phyloP scores from a whole-genome alignment of 129 eudicot genomes.

The Flaveria bidentis region DNA sequence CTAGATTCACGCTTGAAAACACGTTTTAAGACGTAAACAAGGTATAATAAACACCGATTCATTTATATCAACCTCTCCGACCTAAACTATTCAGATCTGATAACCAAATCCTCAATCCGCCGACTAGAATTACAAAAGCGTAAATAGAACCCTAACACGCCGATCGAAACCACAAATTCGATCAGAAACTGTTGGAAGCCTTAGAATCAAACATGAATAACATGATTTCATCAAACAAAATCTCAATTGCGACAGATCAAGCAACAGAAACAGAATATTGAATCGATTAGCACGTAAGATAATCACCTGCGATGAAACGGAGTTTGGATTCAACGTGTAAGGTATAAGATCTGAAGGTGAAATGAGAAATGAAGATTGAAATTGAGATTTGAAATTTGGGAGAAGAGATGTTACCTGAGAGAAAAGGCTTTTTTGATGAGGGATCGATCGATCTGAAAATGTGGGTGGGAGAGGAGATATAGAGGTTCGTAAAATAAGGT shows the following conservation, averaged over 20 bases:
- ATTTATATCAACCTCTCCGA: background rate
- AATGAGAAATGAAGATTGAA: slow-evolving; percentile 11
- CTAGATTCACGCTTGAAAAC: background rate
- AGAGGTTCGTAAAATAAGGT: slow-evolving; percentile 35
- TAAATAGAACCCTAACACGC: slow-evolving; percentile 24
- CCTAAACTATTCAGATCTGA: slow-evolving; percentile 25
- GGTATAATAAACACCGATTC: background rate
- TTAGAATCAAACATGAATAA: background rate
- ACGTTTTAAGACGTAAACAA: background rate
- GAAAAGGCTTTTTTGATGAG: slow-evolving; percentile 10
- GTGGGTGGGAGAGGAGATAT: slow-evolving; percentile 30
- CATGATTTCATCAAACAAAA: background rate
- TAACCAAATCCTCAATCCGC: background rate
- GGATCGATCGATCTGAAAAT: slow-evolving; percentile 29
- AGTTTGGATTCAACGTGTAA: slow-evolving; percentile 18
- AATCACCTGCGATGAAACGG: slow-evolving; percentile 17
- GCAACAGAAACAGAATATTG: slow-evolving; percentile 1
- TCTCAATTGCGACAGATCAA: slow-evolving; percentile 9
- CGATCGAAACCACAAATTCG: background rate
- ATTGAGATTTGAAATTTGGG: slow-evolving; percentile 16
- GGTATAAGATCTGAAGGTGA: slow-evolving; percentile 19
- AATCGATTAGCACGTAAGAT: slow-evolving; percentile 21
- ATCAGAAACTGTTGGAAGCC: background rate
- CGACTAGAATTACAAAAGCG: background rate
- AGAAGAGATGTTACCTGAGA: slow-evolving; percentile 31